Conservation (phyloP, 805 yeast species). For the Ogataea nonfermentans region DNA sequence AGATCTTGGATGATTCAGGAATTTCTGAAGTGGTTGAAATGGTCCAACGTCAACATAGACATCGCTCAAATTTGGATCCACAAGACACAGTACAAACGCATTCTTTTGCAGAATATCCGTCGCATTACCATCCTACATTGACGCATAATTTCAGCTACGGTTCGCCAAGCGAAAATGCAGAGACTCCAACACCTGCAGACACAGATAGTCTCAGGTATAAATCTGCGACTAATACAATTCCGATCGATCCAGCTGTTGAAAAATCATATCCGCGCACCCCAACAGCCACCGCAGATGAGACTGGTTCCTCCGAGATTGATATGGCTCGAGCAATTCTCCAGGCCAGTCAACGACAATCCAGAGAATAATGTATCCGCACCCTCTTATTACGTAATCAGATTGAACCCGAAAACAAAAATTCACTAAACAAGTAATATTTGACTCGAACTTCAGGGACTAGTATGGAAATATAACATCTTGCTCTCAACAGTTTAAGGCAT, state of each 20-base stretch:
- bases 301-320: constrained; percentile 10
- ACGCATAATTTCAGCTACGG: constrained; percentile 10
- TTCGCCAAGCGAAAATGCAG: constrained; percentile 39
- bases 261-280: constrained; percentile 1
- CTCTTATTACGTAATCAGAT: neutral
- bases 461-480: constrained; percentile 8
- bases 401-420: neutral
- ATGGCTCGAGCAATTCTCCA: constrained; percentile 16
- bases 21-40: constrained; percentile 62
- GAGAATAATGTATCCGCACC: neutral
- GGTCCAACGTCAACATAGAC: constrained; percentile 38
- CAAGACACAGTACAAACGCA: constrained; percentile 13
- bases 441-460: neutral
- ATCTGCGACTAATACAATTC: constrained; percentile 1
- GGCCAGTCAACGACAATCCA: constrained; percentile 3
- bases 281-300: neutral
- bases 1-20: constrained; percentile 37
- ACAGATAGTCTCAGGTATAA: constrained; percentile 1
- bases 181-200: constrained; percentile 60
- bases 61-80: constrained; percentile 10
- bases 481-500: neutral
- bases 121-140: constrained; percentile 13
- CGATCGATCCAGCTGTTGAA: constrained; percentile 10
- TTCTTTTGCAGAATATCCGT: constrained; percentile 7
- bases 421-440: neutral